Evolutionary conservation across 1,139 yeast species (phyloP).

Genomic region (Yamadazyma buinensis): DNA sequence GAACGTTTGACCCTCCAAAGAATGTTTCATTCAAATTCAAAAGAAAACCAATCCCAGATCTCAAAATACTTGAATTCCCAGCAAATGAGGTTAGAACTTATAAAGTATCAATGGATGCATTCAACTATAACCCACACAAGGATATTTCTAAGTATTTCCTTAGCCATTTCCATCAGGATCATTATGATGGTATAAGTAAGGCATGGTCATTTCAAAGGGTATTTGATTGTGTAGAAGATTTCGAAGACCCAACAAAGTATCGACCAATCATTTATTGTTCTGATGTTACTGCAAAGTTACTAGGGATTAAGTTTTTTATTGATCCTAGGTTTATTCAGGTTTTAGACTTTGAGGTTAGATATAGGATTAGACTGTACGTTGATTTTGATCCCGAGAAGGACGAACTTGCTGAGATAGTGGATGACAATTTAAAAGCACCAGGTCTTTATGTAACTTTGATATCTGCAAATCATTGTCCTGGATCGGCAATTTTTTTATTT

Average conservation of each 20-base stretch:
- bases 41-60: constrained; percentile 47
- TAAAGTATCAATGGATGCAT: constrained; percentile 65
- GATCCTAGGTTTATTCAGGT: constrained; percentile 48
- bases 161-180: constrained; percentile 91
- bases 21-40: constrained; percentile 12
- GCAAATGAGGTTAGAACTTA: constrained; percentile 15
- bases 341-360: constrained; percentile 42
- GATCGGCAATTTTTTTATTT: constrained; percentile 78
- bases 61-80: constrained; percentile 50
- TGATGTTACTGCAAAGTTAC: constrained; percentile 57
- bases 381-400: constrained; percentile 10
- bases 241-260: constrained; percentile 39
- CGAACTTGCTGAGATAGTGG: constrained; percentile 15
- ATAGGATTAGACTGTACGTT: constrained; percentile 19
- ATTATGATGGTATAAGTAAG: constrained; percentile 80
- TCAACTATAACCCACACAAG: constrained; percentile 49
- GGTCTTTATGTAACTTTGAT: constrained; percentile 58
- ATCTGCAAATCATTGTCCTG: constrained; percentile 96
- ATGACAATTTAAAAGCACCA: constrained; percentile 22
- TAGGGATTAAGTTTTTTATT: constrained; percentile 52
- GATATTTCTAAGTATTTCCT: constrained; percentile 52
- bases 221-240: constrained; percentile 27
- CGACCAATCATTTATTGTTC: constrained; percentile 61
- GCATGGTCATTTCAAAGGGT: constrained; percentile 59
- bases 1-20: constrained; percentile 14